Base-by-base conservation (phyloP, 2,329 filamentous ascomycete genomes). In the Didymellaceae sp. region DNA sequence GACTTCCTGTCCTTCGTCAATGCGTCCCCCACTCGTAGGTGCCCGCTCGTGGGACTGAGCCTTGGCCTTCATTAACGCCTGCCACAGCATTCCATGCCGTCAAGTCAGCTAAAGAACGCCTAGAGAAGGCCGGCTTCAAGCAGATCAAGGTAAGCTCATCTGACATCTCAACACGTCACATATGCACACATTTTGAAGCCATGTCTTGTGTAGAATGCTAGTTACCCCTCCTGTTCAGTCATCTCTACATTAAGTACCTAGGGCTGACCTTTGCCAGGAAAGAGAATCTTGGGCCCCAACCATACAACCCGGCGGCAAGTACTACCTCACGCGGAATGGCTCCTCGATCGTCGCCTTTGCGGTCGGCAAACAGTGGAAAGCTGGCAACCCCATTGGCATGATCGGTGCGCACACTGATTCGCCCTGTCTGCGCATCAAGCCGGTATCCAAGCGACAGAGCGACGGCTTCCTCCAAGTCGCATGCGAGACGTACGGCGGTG, bases 361-460 rank as follows among this genome's bases (percentile, higher is more conserved):
- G 55, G 88, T 97, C 66, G 93, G 93, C 67, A 84, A 86, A 67
- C 87, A 89, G 78, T 99, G 93, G 93, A 88, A 87, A 76, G 86
- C 93, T 2, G 93, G 93, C 34, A 96, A 96, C 73, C 87, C 92
- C 7, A 87, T 97, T 55, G 78, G 90, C 72, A 96, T 97, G 84
- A 86, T 99, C 55, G 94, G 93, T 62, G 92, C 94, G 30, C 93
- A 99, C 76, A 97, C 94, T 52, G 94, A 99, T 76, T 97, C 92
- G 9, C 91, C 91, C 5, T 92, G 89, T 63, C 83, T 99, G 40
- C 87, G 93, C 52, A 80, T 99, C 72, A 99, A 99, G 80, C 94
- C 94, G 10, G 87, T 96, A 32, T 96, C 90, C 69, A 96, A 93
- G 77, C 94, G 93, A 77, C 83, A 84, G 67, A 86, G 84, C 47